Percentiles rank a stretch among this genome's conserved stretches.
These are phyloP conservation scores for Diversispora epigaea DNA, from an alignment of 192 early-diverging fungal species.

Conservation along the genomic window DNA sequence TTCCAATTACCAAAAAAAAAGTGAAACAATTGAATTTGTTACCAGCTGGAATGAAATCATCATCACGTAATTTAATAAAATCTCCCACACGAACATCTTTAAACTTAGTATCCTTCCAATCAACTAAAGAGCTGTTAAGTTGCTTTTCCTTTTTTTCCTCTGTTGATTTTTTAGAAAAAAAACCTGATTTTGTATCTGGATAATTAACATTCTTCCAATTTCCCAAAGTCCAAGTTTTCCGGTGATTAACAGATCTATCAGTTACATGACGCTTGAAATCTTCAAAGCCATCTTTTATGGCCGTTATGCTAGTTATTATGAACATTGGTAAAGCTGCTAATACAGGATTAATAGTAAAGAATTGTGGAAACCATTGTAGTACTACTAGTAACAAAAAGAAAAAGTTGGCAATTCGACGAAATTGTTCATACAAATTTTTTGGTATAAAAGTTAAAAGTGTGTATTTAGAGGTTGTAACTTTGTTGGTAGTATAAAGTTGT, in stretches of 20 bases:
- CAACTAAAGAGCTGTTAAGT: neutral
- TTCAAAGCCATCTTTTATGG: slow-evolving; percentile 86
- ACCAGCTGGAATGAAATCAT: slow-evolving; percentile 85
- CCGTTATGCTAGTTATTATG: slow-evolving; percentile 71
- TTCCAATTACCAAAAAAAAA: neutral
- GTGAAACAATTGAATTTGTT: neutral
- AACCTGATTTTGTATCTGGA: neutral
- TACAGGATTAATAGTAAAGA: slow-evolving; percentile 63
- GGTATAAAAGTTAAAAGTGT: slow-evolving; percentile 82
- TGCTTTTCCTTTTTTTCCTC: neutral
- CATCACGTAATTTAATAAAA: slow-evolving; percentile 78
- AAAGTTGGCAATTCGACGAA: slow-evolving; percentile 87
- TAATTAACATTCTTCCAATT: slow-evolving; percentile 59
- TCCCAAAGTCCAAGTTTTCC: slow-evolving; percentile 47
- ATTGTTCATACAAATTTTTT: slow-evolving; percentile 96
- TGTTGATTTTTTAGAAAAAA: neutral
- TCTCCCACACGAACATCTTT: slow-evolving; percentile 81
- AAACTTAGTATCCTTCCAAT: slow-evolving; percentile 67
- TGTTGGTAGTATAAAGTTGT: slow-evolving; percentile 67
- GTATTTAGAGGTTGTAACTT: slow-evolving; percentile 88
- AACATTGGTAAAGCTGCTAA: slow-evolving; percentile 81
- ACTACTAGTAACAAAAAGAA: slow-evolving; percentile 87
- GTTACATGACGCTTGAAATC: slow-evolving; percentile 81
- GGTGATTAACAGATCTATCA: slow-evolving; percentile 75
- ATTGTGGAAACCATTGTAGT: slow-evolving; percentile 67